Evolutionary conservation across 2,329 filamentous ascomycete genomes (phyloP).

Genomic region (Stemphylium beticola): DNA sequence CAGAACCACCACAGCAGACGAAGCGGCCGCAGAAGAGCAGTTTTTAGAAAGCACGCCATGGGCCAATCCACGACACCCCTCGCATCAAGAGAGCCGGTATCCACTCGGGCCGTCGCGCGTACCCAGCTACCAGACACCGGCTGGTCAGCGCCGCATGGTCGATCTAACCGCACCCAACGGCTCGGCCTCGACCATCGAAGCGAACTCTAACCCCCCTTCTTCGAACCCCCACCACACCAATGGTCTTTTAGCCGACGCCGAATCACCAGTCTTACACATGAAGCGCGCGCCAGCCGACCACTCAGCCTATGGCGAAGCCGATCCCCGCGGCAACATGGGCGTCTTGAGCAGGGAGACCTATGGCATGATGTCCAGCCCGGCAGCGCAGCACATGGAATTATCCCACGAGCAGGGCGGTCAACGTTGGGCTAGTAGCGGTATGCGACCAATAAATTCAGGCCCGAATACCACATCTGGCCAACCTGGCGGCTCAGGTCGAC

Average conservation of each 20-base stretch:
- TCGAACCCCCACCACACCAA: slow-evolving; percentile 36
- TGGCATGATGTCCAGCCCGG: slow-evolving; percentile 39
- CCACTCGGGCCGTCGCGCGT: slow-evolving; percentile 34
- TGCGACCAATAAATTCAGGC: slow-evolving; percentile 26
- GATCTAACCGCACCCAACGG: slow-evolving; percentile 46
- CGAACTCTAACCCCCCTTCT: slow-evolving; percentile 48
- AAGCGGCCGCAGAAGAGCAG: slow-evolving; percentile 75
- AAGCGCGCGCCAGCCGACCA: slow-evolving; percentile 44
- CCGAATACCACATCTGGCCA: slow-evolving; percentile 15
- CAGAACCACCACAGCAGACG: slow-evolving; percentile 53
- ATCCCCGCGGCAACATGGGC: slow-evolving; percentile 33
- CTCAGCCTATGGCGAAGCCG: slow-evolving; percentile 31
- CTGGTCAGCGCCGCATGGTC: slow-evolving; percentile 44
- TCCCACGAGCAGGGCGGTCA: slow-evolving; percentile 34
- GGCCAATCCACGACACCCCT: slow-evolving; percentile 77
- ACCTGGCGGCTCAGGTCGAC: slow-evolving; percentile 27
- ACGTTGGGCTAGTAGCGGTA: slow-evolving; percentile 32
- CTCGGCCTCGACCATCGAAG: slow-evolving; percentile 50
- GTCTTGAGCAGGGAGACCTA: slow-evolving; percentile 37
- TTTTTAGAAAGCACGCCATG: slow-evolving; percentile 90
- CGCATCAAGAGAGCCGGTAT: slow-evolving; percentile 47
- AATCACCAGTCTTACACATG: slow-evolving; percentile 48
- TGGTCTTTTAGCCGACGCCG: slow-evolving; percentile 39
- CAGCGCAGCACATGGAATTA: slow-evolving; percentile 31
- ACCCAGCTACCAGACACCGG: slow-evolving; percentile 46